Conservation (phyloP, 148 eudicot genomes). For the Vaccinium corymbosum region DNA sequence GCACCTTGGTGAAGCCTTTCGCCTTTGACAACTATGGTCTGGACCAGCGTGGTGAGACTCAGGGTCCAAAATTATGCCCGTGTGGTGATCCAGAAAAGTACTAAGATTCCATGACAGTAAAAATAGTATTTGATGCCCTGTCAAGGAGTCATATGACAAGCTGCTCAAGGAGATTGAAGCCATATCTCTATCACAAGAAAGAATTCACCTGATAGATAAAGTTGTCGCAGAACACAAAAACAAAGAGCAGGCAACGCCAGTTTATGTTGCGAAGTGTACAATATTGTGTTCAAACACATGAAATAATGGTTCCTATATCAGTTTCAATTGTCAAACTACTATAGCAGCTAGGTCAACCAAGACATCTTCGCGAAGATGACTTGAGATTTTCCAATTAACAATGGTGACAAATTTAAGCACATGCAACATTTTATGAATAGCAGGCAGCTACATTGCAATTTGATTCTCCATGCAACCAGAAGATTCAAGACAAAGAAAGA, state of each 20-base stretch:
- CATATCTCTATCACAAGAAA: background rate
- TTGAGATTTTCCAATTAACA: background rate
- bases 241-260: background rate
- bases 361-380: background rate
- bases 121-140: background rate
- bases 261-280: background rate
- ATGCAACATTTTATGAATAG: background rate
- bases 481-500: conserved; percentile 1
- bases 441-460: background rate
- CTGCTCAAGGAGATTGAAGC: background rate
- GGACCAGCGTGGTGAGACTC: no score
- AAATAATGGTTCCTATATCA: background rate
- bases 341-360: background rate
- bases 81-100: background rate
- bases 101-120: background rate
- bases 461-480: background rate
- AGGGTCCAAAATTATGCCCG: background rate
- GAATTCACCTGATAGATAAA: background rate
- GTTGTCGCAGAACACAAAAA: background rate
- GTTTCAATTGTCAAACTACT: background rate
- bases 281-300: background rate
- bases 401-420: background rate
- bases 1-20: no score
- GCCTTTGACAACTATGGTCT: no score
- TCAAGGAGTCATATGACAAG: background rate